Evolutionary conservation across 2,329 filamentous ascomycete species (phyloP).

Genomic region (Ophiocordyceps unilateralis): DNA sequence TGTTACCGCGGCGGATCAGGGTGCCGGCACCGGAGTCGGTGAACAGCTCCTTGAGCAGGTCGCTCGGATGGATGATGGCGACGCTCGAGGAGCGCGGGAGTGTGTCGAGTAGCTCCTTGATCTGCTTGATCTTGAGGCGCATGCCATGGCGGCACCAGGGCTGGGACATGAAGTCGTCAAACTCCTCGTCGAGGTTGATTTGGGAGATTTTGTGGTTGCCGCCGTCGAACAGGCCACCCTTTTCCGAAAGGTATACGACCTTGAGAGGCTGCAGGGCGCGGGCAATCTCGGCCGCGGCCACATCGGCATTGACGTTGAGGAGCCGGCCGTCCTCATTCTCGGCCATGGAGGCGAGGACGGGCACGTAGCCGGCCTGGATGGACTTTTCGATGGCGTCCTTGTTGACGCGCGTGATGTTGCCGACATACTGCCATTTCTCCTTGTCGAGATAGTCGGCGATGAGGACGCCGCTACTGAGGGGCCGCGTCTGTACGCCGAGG

Average conservation of each 20-base stretch:
- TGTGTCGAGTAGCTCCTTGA: conserved; percentile 79
- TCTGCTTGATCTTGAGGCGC: conserved; percentile 91
- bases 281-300: conserved; percentile 84
- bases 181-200: conserved; percentile 96
- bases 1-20: conserved; percentile 79
- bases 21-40: conserved; percentile 92
- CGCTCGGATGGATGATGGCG: conserved; percentile 91
- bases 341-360: conserved; percentile 90
- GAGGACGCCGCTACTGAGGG: conserved; percentile 84
- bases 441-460: conserved; percentile 89
- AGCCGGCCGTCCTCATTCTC: conserved; percentile 84
- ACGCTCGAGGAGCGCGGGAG: conserved; percentile 86
- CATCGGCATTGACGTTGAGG: conserved; percentile 94
- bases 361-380: conserved; percentile 79
- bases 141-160: conserved; percentile 93
- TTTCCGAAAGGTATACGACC: conserved; percentile 97
- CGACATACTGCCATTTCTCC: conserved; percentile 89
- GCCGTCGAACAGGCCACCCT: conserved; percentile 88
- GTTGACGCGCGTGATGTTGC: conserved; percentile 87
- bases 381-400: conserved; percentile 79
- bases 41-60: conserved; percentile 91
- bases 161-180: conserved; percentile 79
- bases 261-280: conserved; percentile 81
- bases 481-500: conserved; percentile 74
- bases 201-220: conserved; percentile 89